Conservation (phyloP, 176 grass and related monocot genomes). For the Carex scoparia region DNA sequence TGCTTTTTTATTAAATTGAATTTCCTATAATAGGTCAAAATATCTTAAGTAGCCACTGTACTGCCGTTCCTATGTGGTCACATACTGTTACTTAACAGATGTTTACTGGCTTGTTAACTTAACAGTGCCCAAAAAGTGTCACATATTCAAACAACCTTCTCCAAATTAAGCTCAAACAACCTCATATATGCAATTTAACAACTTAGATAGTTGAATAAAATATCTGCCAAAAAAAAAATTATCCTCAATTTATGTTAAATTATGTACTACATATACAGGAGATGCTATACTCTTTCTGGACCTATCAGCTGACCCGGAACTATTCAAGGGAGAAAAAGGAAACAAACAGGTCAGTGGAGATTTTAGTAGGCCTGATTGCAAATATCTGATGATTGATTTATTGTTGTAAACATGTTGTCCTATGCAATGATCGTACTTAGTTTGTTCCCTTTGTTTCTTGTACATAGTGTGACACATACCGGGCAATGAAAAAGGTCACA, state of each 20-base stretch:
- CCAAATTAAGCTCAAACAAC: neutral
- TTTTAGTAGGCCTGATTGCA: neutral
- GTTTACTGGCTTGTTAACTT: neutral
- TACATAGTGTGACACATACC: slow-evolving; percentile 73
- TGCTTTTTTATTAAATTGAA: neutral
- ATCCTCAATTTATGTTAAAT: slow-evolving; percentile 16
- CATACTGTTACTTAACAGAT: neutral
- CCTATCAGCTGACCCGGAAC: slow-evolving; percentile 67
- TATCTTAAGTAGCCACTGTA: neutral
- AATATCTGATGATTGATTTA: slow-evolving; percentile 22
- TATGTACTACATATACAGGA: slow-evolving; percentile 38
- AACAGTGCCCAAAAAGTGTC: neutral
- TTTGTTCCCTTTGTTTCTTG: slow-evolving; percentile 13
- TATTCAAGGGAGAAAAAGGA: slow-evolving; percentile 82
- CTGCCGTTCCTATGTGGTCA: neutral
- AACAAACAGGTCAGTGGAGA: slow-evolving; percentile 61
- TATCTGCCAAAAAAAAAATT: slow-evolving; percentile 5
- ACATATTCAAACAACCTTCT: neutral
- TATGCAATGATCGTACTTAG: neutral
- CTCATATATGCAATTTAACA: neutral
- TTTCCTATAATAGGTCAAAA: neutral
- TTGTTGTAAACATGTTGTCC: slow-evolving; percentile 22
- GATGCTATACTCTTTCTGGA: slow-evolving; percentile 74
- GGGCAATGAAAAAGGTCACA: slow-evolving; percentile 86
- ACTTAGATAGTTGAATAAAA: neutral